Base-by-base conservation (phyloP, 108 stramenopile genomes). In the Epipyxis sp. region DNA sequence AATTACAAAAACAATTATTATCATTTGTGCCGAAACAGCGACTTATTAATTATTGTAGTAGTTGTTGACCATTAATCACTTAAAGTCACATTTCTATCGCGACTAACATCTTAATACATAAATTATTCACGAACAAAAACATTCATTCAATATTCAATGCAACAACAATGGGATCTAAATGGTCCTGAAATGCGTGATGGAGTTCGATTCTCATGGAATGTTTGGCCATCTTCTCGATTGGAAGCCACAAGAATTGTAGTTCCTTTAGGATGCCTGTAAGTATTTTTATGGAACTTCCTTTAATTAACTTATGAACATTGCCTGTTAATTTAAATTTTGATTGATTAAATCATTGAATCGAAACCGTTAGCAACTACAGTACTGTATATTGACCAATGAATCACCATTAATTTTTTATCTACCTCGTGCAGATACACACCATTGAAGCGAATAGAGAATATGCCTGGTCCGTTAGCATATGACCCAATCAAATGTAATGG, bases 241-340 rank as follows among this genome's bases (percentile, higher is more conserved):
- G 98, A 99, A 81, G 98, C 97, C 0, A 95, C 94, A 1, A 87
- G 96, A 3, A 92, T 93, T 72, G 96, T 99, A 40, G 97, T 95
- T 1, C 98, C 98, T 44, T 79, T 97, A 25, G 99, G 94, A 25
- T 93, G 94, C 30, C 87, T 99, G 81, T 89, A 62, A 79, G 82
- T 71, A 1, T 74, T 13, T 3, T 65, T 65, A 37, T 27, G 34
- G n/a, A n/a, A n/a, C n/a, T n/a, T 67, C 41, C 16, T 40, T 20
- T 76, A 32, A 58, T 58, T 76, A 58, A 44, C 32, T 45, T 10
- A 46, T 10, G 46, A 44, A 32, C 16, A 44, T 13, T 58, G 76
- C 35, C 30, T n/a, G n/a, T n/a, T n/a, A n/a, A n/a, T n/a, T n/a
- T n/a, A n/a, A 57, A 57, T 57, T 57, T n/a, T n/a, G n/a, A n/a